A percentile compares a stretch with the other conserved stretches of the same genome.
These are phyloP conservation scores for Paraphaeosphaeria minitans DNA, from an alignment of 2,329 filamentous ascomycete genomes.

Conservation along the genomic window DNA sequence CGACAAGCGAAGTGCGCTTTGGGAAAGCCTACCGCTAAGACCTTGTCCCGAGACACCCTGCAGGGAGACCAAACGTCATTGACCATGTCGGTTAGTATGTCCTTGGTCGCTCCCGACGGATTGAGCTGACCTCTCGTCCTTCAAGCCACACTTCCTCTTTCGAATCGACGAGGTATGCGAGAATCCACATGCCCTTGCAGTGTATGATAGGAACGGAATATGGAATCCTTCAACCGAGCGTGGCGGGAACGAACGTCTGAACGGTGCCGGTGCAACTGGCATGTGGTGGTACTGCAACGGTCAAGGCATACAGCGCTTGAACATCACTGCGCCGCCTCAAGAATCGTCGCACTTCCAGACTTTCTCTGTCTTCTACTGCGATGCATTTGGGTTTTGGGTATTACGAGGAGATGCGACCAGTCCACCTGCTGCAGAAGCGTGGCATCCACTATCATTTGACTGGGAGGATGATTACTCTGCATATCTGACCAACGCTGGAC, in stretches of 20 bases:
- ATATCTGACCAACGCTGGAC: constrained; percentile 28
- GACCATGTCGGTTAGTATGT: constrained; percentile 28
- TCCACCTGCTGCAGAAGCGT: constrained; percentile 15
- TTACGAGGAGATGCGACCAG: constrained; percentile 24
- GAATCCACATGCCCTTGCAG: not conserved
- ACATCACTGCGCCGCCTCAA: constrained; percentile 13
- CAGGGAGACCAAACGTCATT: constrained; percentile 7
- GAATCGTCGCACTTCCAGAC: constrained; percentile 14
- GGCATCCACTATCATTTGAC: constrained; percentile 31
- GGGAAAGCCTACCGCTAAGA: constrained; percentile 9
- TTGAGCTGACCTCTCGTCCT: constrained; percentile 2
- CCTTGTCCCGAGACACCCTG: not conserved
- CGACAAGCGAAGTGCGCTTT: constrained; percentile 14
- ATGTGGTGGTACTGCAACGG: constrained; percentile 24
- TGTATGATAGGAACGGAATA: constrained; percentile 7
- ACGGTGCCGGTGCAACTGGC: constrained; percentile 17
- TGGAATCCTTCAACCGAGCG: constrained; percentile 24
- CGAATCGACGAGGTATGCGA: constrained; percentile 34
- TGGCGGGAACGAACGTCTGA: constrained; percentile 11
- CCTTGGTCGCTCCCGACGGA: not conserved
- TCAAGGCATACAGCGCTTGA: constrained; percentile 8
- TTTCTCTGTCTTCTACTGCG: constrained; percentile 28
- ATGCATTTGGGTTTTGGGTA: constrained; percentile 29
- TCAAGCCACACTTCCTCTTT: constrained; percentile 31
- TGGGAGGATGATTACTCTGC: constrained; percentile 25